A percentile compares a stretch with the other conserved stretches of the same genome.
Evolutionary conservation across 768 basidiomycete species (phyloP).

Genomic region (Collybiopsis confluens): DNA sequence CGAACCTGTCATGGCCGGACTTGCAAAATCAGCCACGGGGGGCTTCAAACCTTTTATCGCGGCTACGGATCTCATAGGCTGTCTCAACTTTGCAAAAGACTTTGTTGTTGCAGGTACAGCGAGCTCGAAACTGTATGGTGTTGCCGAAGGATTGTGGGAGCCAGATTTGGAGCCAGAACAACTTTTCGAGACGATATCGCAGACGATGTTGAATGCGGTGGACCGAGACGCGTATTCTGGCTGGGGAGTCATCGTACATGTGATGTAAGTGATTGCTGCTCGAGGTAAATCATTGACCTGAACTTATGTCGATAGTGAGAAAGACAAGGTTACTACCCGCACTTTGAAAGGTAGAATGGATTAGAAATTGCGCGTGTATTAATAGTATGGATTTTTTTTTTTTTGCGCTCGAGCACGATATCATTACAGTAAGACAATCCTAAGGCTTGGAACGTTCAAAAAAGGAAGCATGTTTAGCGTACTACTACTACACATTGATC

Average conservation of each 20-base stretch:
- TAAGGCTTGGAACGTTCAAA: too few relatives aligned
- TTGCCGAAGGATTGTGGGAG: conserved; percentile 98
- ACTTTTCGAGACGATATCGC: conserved; percentile 96
- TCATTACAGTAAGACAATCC: too few relatives aligned
- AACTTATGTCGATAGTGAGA: conserved; percentile 47
- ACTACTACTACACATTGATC: too few relatives aligned
- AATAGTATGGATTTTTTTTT: not conserved
- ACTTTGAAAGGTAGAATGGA: conserved; percentile 92
- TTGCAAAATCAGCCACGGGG: conserved; percentile 70
- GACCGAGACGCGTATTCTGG: conserved; percentile 97
- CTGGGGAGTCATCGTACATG: conserved; percentile 93
- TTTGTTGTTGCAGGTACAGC: conserved; percentile 97
- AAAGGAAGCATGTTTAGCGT: too few relatives aligned
- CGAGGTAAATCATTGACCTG: conserved; percentile 3
- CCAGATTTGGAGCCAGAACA: conserved; percentile 95
- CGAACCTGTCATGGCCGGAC: conserved; percentile 93
- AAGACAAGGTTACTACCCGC: conserved; percentile 75
- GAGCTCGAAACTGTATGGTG: conserved; percentile 88
- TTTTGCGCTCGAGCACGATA: too few relatives aligned
- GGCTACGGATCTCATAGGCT: conserved; percentile 90
- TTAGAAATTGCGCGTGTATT: conserved; percentile 27
- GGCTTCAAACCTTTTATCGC: conserved; percentile 89
- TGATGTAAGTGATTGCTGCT: conserved; percentile 64
- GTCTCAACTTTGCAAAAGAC: conserved; percentile 91
- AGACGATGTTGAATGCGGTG: conserved; percentile 90